Conservation (phyloP, 2,329 filamentous ascomycete genomes). For the Pestalotiopsis sp. region DNA sequence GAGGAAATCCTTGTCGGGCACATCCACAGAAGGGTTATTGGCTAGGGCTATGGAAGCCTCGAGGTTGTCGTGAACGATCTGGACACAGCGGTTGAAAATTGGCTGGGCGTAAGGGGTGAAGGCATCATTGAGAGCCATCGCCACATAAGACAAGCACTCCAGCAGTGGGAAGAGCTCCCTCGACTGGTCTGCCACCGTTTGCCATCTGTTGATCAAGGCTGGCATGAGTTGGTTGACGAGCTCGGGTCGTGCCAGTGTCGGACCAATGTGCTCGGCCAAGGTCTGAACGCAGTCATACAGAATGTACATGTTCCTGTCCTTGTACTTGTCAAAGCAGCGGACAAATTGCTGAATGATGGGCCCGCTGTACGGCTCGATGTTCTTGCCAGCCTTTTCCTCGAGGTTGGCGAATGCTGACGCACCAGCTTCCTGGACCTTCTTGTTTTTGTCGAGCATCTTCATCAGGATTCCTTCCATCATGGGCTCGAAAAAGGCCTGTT, state of each 20-base stretch:
- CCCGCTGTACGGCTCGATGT: conserved; percentile 81
- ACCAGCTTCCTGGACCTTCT: conserved; percentile 95
- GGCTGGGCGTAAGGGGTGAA: conserved; percentile 86
- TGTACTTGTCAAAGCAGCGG: conserved; percentile 90
- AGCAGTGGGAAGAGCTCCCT: conserved; percentile 91
- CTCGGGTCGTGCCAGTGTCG: conserved; percentile 75
- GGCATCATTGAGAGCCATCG: conserved; percentile 76
- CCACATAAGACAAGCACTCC: conserved; percentile 95
- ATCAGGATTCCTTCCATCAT: conserved; percentile 96
- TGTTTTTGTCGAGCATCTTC: conserved; percentile 96
- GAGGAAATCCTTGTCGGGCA: conserved; percentile 94
- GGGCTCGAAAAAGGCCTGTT: conserved; percentile 82
- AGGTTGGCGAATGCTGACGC: conserved; percentile 95
- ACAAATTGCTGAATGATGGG: conserved; percentile 94
- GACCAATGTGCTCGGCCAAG: conserved; percentile 86
- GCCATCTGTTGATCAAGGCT: conserved; percentile 84
- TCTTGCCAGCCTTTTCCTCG: conserved; percentile 86
- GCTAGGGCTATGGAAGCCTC: conserved; percentile 75
- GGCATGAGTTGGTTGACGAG: conserved; percentile 91
- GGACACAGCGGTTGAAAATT: conserved; percentile 85
- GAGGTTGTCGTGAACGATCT: conserved; percentile 89
- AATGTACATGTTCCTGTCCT: conserved; percentile 98
- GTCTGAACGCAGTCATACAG: conserved; percentile 99
- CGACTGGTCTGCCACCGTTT: conserved; percentile 83
- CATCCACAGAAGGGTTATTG: conserved; percentile 69